phyloP scores from a whole-genome alignment of 2,329 filamentous ascomycete species.

The Alternaria tenuissima region DNA sequence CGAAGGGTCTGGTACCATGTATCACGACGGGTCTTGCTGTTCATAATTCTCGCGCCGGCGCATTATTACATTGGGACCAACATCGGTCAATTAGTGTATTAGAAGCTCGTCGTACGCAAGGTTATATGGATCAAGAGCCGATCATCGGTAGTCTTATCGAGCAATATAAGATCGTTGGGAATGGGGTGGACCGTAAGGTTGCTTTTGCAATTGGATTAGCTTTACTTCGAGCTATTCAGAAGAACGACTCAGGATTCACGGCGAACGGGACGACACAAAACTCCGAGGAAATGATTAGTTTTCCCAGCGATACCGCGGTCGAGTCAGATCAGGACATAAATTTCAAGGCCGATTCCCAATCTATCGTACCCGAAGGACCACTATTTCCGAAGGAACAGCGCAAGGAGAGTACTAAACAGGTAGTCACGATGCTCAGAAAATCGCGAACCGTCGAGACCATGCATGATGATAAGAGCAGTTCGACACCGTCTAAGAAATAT shows the following conservation, averaged over 20 bases:
- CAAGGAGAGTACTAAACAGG: not conserved
- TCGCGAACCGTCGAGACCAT: not conserved
- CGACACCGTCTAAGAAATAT: too few relatives aligned
- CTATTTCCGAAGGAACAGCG: not conserved
- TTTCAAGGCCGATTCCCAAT: too few relatives aligned
- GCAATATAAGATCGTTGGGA: conserved; percentile 75
- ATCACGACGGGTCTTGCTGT: conserved; percentile 65
- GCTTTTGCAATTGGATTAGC: conserved; percentile 71
- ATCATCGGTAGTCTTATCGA: conserved; percentile 65
- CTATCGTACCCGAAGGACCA: not conserved
- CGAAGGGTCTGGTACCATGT: conserved; percentile 66
- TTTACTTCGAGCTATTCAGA: conserved; percentile 48
- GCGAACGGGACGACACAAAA: not conserved
- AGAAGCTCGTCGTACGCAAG: conserved; percentile 74
- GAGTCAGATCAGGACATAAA: too few relatives aligned
- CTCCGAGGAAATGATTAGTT: not conserved
- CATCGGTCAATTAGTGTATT: conserved; percentile 68
- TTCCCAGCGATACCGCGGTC: not conserved
- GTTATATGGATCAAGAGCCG: conserved; percentile 74
- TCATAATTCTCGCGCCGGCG: conserved; percentile 65
- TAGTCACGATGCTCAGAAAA: not conserved
- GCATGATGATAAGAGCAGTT: too few relatives aligned
- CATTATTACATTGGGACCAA: conserved; percentile 71
- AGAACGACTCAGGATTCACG: not conserved
- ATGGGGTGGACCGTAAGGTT: conserved; percentile 76